Conservation (phyloP, 176 grass and related monocot genomes). For the Saccharum spontaneum region DNA sequence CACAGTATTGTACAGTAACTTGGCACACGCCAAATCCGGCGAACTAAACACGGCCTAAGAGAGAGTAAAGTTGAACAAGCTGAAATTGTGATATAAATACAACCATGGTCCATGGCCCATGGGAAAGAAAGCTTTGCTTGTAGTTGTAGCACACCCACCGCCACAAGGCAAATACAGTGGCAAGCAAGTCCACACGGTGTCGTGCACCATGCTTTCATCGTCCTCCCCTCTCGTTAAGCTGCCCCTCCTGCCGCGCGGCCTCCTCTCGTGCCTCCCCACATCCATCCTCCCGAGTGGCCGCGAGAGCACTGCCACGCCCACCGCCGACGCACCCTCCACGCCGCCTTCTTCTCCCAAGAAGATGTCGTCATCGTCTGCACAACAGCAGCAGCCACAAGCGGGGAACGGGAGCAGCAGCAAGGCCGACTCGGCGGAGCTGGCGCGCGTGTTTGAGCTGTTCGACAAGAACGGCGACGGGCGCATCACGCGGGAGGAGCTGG, state of each 20-base stretch:
- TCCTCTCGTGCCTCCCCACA: slow-evolving; percentile 50
- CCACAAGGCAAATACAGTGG: background rate
- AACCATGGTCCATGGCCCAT: slow-evolving; percentile 4
- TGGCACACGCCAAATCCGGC: too few species aligned
- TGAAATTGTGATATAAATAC: slow-evolving; percentile 24
- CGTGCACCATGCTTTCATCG: slow-evolving; percentile 27
- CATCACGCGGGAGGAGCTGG: slow-evolving; percentile 74
- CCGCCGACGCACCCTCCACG: background rate
- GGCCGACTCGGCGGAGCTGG: slow-evolving; percentile 40
- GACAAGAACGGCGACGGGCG: slow-evolving; percentile 71
- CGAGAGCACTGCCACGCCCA: background rate
- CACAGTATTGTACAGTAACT: too few species aligned
- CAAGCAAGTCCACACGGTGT: slow-evolving; percentile 26
- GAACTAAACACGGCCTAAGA: too few species aligned
- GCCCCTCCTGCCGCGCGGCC: slow-evolving; percentile 24
- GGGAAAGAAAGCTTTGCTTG: slow-evolving; percentile 22
- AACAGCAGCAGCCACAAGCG: slow-evolving; percentile 6
- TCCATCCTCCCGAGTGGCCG: slow-evolving; percentile 44
- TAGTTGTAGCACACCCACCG: background rate
- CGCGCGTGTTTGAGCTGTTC: slow-evolving; percentile 72
- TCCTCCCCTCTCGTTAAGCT: slow-evolving; percentile 36
- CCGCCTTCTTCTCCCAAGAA: slow-evolving; percentile 19
- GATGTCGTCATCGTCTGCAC: background rate
- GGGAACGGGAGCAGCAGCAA: background rate
- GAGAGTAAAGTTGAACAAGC: background rate